phyloP scores from a whole-genome alignment of 805 yeast species.

The Maudiozyma barnettii region DNA sequence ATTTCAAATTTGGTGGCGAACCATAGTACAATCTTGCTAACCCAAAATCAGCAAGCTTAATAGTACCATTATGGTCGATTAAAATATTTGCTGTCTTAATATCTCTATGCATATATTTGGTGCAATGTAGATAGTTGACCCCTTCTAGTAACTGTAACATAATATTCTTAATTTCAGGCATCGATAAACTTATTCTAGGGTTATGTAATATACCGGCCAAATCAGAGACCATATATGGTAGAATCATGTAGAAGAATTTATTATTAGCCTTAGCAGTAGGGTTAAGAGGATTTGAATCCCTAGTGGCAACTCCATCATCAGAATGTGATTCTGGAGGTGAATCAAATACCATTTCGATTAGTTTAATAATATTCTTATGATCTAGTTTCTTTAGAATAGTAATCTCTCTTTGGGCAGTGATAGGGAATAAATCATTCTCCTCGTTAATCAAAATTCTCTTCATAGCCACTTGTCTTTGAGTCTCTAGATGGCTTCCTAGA shows the following conservation, averaged over 20 bases:
- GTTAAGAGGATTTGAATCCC: not conserved
- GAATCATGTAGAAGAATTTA: slow-evolving; percentile 65
- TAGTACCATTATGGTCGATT: slow-evolving; percentile 61
- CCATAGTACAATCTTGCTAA: slow-evolving; percentile 72
- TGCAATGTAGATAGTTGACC: slow-evolving; percentile 60
- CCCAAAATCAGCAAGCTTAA: slow-evolving; percentile 94
- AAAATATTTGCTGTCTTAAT: slow-evolving; percentile 94
- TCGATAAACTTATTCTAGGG: slow-evolving; percentile 49
- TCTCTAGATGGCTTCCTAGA: slow-evolving; percentile 49
- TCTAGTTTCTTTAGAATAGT: slow-evolving; percentile 61
- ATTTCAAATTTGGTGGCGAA: slow-evolving; percentile 40
- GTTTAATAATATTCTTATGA: slow-evolving; percentile 64
- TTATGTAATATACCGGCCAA: slow-evolving; percentile 83
- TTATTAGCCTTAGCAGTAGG: not conserved
- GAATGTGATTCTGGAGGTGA: slow-evolving; percentile 22
- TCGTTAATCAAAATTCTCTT: slow-evolving; percentile 63
- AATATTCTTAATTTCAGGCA: slow-evolving; percentile 72
- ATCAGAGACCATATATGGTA: slow-evolving; percentile 89
- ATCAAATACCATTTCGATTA: slow-evolving; percentile 70
- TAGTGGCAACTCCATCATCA: not conserved
- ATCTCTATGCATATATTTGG: slow-evolving; percentile 68
- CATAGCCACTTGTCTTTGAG: slow-evolving; percentile 65
- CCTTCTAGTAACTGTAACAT: slow-evolving; percentile 73
- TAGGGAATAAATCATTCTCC: slow-evolving; percentile 59
- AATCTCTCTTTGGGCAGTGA: slow-evolving; percentile 91